These are phyloP conservation scores for Mycena leptocephala DNA, from an alignment of 768 basidiomycete species.

Conservation along the genomic window DNA sequence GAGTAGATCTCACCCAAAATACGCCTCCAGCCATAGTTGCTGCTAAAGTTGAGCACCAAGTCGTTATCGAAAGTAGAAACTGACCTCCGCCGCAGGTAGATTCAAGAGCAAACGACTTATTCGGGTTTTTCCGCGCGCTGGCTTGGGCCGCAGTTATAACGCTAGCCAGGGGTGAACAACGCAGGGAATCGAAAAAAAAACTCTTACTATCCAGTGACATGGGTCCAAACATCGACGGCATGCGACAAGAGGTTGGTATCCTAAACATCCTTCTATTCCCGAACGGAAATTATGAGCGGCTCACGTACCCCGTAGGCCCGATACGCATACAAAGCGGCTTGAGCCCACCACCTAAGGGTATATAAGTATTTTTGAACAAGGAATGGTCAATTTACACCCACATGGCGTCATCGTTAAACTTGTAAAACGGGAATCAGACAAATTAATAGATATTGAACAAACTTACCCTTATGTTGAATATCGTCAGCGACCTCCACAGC, in stretches of 20 bases:
- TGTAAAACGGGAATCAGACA: background rate
- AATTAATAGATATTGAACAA: background rate
- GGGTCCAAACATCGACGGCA: slow-evolving; percentile 65
- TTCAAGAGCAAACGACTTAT: slow-evolving; percentile 59
- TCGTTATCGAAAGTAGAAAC: slow-evolving; percentile 30
- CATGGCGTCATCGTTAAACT: slow-evolving; percentile 69
- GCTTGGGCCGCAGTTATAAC: slow-evolving; percentile 61
- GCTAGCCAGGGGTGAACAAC: slow-evolving; percentile 39
- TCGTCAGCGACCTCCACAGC: background rate
- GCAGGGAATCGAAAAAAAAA: background rate
- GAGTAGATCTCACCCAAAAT: slow-evolving; percentile 60
- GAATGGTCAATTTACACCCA: slow-evolving; percentile 34
- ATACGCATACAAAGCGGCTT: slow-evolving; percentile 65
- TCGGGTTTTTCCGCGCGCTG: slow-evolving; percentile 52
- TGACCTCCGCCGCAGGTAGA: slow-evolving; percentile 62
- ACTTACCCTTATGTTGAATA: slow-evolving; percentile 28
- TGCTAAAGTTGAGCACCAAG: slow-evolving; percentile 32
- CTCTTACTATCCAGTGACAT: slow-evolving; percentile 63
- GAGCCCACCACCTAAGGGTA: slow-evolving; percentile 66
- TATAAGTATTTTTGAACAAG: background rate
- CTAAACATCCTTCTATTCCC: background rate
- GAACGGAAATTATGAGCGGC: background rate
- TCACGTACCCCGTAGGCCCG: slow-evolving; percentile 57
- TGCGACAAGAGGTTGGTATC: slow-evolving; percentile 59
- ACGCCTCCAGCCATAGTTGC: slow-evolving; percentile 70